Evolutionary conservation across 2,329 filamentous ascomycete species (phyloP).

Genomic region (Fusarium chaquense): DNA sequence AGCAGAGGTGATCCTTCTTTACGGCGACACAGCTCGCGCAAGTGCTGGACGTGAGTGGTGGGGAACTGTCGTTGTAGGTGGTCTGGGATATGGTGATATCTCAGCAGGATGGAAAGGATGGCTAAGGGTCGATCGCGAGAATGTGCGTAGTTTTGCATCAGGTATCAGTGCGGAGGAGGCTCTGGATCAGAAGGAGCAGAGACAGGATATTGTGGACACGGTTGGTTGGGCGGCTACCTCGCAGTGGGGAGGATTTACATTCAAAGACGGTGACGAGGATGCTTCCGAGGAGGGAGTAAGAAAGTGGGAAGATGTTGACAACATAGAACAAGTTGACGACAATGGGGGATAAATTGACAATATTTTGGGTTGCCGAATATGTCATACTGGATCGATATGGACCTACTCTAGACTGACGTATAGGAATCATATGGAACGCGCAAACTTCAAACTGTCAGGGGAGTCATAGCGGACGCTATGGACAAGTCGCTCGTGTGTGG

Average conservation of each 20-base stretch:
- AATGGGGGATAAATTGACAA: background rate
- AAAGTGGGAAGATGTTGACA: background rate
- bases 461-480: background rate
- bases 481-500: background rate
- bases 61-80: slow-evolving; percentile 68
- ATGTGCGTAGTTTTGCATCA: slow-evolving; percentile 55
- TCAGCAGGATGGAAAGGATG: slow-evolving; percentile 60
- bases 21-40: slow-evolving; percentile 55
- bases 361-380: background rate
- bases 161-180: slow-evolving; percentile 61
- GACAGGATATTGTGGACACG: slow-evolving; percentile 56
- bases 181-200: slow-evolving; percentile 54
- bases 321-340: background rate
- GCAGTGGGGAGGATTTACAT: slow-evolving; percentile 63
- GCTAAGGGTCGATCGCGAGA: slow-evolving; percentile 62
- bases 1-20: slow-evolving; percentile 63
- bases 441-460: background rate
- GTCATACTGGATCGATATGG: background rate
- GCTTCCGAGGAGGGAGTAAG: background rate
- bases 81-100: slow-evolving; percentile 51
- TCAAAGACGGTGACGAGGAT: slow-evolving; percentile 45
- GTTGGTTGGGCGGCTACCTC: slow-evolving; percentile 62
- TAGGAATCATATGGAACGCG: slow-evolving; percentile 1
- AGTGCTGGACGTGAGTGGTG: slow-evolving; percentile 65
- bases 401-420: slow-evolving; percentile 12